phyloP scores from a whole-genome alignment of 2,329 filamentous ascomycete genomes.

The Cadophora gregata region DNA sequence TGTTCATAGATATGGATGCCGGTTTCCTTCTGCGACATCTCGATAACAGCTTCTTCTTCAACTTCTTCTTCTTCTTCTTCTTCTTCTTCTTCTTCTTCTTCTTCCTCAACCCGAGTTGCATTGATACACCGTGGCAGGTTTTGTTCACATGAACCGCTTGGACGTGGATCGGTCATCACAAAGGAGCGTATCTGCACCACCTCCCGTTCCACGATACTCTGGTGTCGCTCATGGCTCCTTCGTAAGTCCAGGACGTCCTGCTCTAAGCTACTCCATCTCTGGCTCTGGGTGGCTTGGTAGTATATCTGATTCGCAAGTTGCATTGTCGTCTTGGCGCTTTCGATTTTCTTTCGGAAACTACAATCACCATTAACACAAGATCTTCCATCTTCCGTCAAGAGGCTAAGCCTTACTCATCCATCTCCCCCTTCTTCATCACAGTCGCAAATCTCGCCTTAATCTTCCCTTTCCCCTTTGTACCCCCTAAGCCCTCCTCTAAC shows the following conservation, averaged over 20 bases:
- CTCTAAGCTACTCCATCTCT: conserved; percentile 23
- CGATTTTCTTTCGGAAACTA: conserved; percentile 13
- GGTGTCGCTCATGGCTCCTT: conserved; percentile 3
- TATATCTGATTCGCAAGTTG: conserved; percentile 24
- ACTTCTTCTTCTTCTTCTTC: background rate
- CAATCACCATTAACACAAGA: background rate
- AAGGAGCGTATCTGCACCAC: background rate
- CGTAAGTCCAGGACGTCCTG: conserved; percentile 16
- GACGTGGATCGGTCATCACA: background rate
- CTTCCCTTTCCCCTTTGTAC: conserved; percentile 2
- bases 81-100: background rate
- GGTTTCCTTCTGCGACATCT: background rate
- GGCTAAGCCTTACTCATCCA: background rate
- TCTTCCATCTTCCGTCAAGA: background rate
- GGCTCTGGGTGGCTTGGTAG: conserved; percentile 18
- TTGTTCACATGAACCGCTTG: background rate
- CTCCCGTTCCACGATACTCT: background rate
- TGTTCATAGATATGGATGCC: no score
- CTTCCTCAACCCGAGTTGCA: background rate
- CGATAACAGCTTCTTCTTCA: no score
- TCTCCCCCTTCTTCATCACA: conserved; percentile 6
- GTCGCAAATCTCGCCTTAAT: background rate
- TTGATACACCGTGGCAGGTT: no score
- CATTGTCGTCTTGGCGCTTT: conserved; percentile 24
- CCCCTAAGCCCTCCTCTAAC: background rate